Evolutionary conservation across 768 basidiomycete genomes (phyloP).

Genomic region (Mycena capillaripes): DNA sequence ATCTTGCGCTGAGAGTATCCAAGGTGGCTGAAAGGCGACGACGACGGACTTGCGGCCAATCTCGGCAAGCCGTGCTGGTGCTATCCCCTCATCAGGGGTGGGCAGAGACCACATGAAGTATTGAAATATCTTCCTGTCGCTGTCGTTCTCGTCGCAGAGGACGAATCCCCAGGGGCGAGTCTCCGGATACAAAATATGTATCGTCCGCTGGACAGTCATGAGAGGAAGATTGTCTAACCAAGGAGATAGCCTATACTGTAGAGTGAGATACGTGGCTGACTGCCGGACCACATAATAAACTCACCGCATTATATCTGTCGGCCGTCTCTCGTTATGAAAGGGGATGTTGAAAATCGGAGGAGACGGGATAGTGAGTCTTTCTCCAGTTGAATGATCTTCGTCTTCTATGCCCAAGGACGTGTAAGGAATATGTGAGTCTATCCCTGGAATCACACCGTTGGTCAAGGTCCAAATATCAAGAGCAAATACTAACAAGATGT

Average conservation of each 20-base stretch:
- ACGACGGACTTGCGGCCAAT: slow-evolving; percentile 55
- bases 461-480: slow-evolving; percentile 18
- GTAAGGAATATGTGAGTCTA: slow-evolving; percentile 52
- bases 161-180: slow-evolving; percentile 58
- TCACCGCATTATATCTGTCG: slow-evolving; percentile 60
- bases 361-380: slow-evolving; percentile 60
- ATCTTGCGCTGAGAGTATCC: slow-evolving; percentile 68
- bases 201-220: slow-evolving; percentile 60
- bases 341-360: slow-evolving; percentile 53
- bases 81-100: slow-evolving; percentile 36
- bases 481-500: slow-evolving; percentile 52
- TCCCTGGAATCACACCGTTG: slow-evolving; percentile 50
- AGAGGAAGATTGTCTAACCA: slow-evolving; percentile 69
- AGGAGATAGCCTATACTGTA: slow-evolving; percentile 52
- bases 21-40: slow-evolving; percentile 73
- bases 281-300: slow-evolving; percentile 23
- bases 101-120: slow-evolving; percentile 60
- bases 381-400: slow-evolving; percentile 54
- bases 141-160: slow-evolving; percentile 47
- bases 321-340: slow-evolving; percentile 50
- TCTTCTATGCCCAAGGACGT: slow-evolving; percentile 52
- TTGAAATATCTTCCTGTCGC: slow-evolving; percentile 57
- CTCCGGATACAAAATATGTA: slow-evolving; percentile 61
- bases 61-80: slow-evolving; percentile 27
- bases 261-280: slow-evolving; percentile 2